Evolutionary conservation across 192 early-diverging fungal species (phyloP), one percentile per base, ranked within the genome.

Genomic region (Coemansia sp.): DNA sequence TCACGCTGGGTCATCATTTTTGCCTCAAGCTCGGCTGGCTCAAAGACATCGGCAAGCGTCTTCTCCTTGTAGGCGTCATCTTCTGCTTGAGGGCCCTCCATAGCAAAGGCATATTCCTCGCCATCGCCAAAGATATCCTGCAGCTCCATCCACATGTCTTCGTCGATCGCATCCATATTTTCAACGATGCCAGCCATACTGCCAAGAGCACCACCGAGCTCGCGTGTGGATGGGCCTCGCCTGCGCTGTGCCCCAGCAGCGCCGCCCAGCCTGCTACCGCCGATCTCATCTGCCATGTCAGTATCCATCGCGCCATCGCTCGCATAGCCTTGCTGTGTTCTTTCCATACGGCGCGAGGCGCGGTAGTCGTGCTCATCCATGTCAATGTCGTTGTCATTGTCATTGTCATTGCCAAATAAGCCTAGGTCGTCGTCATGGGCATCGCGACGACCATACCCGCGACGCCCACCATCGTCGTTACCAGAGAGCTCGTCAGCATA

Each of bases 61-160:
- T 55, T 68, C 60, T 75, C 80, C 72, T 70, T 78, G 35, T 57
- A 77, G 65, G 48, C 52, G 28, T 70, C 69, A 25, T 51, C 56
- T 12, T 60, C 64, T 12, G 52, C 43, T 12, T 33, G 48, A 7
- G 65, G 59, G 33, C 30, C 59, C 55, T 84, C 73, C 78, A 84
- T 77, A 65, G 74, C 79, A 85, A 77, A 71, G 16, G 84, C 88
- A 65, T 98, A 98, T 39, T 98, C 94, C n/a, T 79, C 86, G 67
- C 93, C 94, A 61, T 90, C 91, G 29, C 94, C 96, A 82, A 98
- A 96, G n/a, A 96, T 88, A 59, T 93, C 90, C 49, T 91, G 86
- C 70, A 92, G 86, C 64, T 95, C 91, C 45, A 84, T 75, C 86
- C 90, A 88, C 30, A 87, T 63, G 81, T 92, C 83, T 48, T 70